Evolutionary conservation across 495 filamentous ascomycete genomes (phyloP), one percentile per base, ranked within the genome.

Genomic region (Hypoxylon fragiforme): DNA sequence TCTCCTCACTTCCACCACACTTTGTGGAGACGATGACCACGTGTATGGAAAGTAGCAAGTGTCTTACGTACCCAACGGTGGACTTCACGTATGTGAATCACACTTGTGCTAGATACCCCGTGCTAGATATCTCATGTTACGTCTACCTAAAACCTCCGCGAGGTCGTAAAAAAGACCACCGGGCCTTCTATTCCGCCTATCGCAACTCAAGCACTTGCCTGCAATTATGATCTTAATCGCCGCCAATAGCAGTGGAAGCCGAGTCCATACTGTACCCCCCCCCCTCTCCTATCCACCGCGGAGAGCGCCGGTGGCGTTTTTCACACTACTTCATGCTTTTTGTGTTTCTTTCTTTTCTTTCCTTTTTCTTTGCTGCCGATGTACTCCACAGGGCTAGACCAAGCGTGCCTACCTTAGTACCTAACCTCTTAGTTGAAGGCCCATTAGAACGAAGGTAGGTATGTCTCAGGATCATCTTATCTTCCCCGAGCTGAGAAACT

Each of bases 401-500:
- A n/a, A n/a, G n/a, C n/a, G n/a, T n/a, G n/a, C n/a, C n/a, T n/a
- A n/a, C n/a, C n/a, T n/a, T n/a, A n/a, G n/a, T n/a, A 16, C 18
- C 16, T 39, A 41, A 20, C 41, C 6, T 57, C 7, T 11, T 24
- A 44, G 32, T 30, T 11, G 11, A 30, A 5, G 11, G 5, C 26
- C 26, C 5, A 11, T 11, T 30, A 5, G 26, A 11, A 11, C 22
- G 18, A 42, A 42, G 48, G 42, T 22, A 37, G 13, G 13, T 19
- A 47, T n/a, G 37, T 53, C 55, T 53, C 55, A 48, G 14, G 41
- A 44, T 59, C 36, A 58, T 52, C 31, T 43, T n/a, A n/a, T n/a
- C n/a, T n/a, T n/a, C n/a, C n/a, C n/a, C n/a, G n/a, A n/a, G n/a
- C n/a, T n/a, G n/a, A n/a, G n/a, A n/a, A n/a, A n/a, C n/a, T n/a